These are phyloP conservation scores for Chlorella vulgaris DNA, from an alignment of 139 green algal species.

Conservation along the genomic window DNA sequence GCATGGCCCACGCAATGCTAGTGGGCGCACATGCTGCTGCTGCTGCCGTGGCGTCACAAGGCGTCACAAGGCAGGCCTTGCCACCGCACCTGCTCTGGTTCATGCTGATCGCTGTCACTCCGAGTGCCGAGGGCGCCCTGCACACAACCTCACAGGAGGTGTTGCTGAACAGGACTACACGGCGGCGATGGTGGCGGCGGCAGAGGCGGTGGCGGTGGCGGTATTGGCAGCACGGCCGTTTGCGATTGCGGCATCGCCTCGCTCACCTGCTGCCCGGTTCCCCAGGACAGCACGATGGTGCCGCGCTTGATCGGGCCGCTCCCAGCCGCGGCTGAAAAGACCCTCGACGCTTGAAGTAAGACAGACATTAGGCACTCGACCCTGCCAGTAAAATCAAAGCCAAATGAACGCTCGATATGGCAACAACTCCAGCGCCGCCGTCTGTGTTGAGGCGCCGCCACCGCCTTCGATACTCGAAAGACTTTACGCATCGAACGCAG, in stretches of 20 bases:
- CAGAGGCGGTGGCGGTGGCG: background rate
- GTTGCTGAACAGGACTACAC: background rate
- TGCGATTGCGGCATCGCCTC: background rate
- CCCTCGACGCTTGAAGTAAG: background rate
- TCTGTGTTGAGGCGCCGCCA: too few relatives aligned
- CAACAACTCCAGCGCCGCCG: too few relatives aligned
- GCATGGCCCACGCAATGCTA: too few relatives aligned
- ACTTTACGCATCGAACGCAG: too few relatives aligned
- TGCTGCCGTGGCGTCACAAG: too few relatives aligned
- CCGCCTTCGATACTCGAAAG: too few relatives aligned
- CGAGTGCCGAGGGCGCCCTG: constrained; percentile 42
- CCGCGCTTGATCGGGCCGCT: background rate
- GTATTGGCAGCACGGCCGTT: background rate
- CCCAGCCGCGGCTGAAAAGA: background rate
- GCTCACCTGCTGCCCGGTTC: background rate
- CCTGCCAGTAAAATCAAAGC: too few relatives aligned
- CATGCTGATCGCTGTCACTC: constrained; percentile 21
- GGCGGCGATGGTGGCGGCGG: background rate
- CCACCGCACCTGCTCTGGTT: constrained; percentile 42
- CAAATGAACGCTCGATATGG: too few relatives aligned
- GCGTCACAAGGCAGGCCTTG: too few relatives aligned
- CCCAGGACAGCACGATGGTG: constrained; percentile 2
- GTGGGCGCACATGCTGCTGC: background rate
- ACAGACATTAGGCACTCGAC: background rate
- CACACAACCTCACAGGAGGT: too few relatives aligned